A percentile compares a stretch with the other conserved stretches of the same genome.
Conservation (phyloP, 441 rosid species). For the Pelargonium cotyledonis region DNA sequence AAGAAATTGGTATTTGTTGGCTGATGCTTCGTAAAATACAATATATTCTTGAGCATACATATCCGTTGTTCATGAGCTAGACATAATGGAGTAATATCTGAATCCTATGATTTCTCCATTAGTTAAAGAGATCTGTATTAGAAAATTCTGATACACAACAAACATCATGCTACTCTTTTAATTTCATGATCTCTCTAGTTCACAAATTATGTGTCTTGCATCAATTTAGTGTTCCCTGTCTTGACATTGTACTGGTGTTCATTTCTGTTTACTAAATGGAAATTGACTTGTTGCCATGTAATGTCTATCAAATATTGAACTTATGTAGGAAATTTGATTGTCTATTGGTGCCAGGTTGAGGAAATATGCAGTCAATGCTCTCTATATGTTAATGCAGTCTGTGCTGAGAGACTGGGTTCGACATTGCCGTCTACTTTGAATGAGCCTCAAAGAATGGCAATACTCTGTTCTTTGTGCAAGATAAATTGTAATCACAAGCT, state of each 20-base stretch:
- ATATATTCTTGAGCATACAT: neutral
- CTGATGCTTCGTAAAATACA: neutral
- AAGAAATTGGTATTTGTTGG: neutral
- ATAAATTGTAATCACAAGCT: slow-evolving; percentile 7
- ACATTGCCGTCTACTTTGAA: slow-evolving; percentile 11
- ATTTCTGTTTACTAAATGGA: neutral
- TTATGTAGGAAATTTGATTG: neutral
- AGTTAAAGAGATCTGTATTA: neutral
- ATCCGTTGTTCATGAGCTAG: neutral
- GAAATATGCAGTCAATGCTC: slow-evolving; percentile 2
- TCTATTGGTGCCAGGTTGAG: neutral
- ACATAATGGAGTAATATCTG: neutral
- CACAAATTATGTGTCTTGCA: neutral
- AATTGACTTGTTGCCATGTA: neutral
- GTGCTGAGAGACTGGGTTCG: neutral
- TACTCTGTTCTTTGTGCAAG: slow-evolving; percentile 4
- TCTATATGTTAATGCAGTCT: neutral
- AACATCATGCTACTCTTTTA: neutral
- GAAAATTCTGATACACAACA: neutral
- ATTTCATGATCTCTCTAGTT: neutral
- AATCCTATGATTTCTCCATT: neutral
- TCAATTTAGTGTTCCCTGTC: neutral
- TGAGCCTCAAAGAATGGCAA: slow-evolving; percentile 11
- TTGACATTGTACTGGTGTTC: neutral
- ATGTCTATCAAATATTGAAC: neutral